Evolutionary conservation across 805 yeast species (phyloP), one percentile per base, ranked within the genome.

Genomic region (Candida xyloterini): DNA sequence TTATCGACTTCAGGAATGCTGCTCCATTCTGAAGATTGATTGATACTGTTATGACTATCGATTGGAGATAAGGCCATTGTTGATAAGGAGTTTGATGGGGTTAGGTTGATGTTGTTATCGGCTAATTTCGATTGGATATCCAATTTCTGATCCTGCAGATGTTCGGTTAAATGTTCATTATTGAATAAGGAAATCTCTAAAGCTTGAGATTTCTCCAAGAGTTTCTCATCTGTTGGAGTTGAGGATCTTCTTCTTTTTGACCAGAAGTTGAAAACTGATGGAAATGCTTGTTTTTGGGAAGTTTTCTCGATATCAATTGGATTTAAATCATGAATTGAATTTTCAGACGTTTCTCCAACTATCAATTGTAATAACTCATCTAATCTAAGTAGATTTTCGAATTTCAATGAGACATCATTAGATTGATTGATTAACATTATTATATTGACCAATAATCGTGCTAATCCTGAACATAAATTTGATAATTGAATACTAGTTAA

Each of bases 381-480:
- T 5, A 49, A 22, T 27, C 41, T 31, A 13, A 59, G 11, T 15
- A 57, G 23, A 22, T 51, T 50, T 10, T 48, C 43, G n/a, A 59
- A 41, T 15, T 33, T 40, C 21, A 51, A 16, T 0, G 27, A 24
- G 1, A 27, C 31, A 5, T 29, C 10, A 4, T 33, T 25, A 3
- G 45, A 11, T 3, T 22, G 24, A 10, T 34, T 18, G 3, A 50
- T 10, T 9, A 59, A 10, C 3, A 22, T 30, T 23, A 51, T 27
- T 5, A 58, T 11, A 34, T 58, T 44, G 8, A 54, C 23, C 2
- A 55, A 26, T 22, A 57, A 27, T 29, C 57, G 36, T 3, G 56
- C 48, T 14, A 58, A 27, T 9, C 50, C 52, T 7, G 34, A 29
- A 28, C 55, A 33, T 11, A 56, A 41, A 8, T 35, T 15, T 8